Percentiles rank a stretch among this genome's conserved stretches.
phyloP scores from a whole-genome alignment of 257 asterid genomes.

The Solanum sejunctum region DNA sequence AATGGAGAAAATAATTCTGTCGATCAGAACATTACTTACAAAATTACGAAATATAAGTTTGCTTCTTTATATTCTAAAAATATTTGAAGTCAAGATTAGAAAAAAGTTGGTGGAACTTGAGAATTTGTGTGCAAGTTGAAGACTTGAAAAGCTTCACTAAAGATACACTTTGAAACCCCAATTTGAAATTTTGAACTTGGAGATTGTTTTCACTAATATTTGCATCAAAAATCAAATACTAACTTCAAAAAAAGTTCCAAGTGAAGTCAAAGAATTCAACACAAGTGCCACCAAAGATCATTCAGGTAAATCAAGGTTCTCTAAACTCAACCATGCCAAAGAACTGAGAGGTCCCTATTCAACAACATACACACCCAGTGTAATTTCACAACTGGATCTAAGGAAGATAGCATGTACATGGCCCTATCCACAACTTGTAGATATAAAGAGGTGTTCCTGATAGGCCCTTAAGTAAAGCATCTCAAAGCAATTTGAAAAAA shows the following conservation, averaged over 20 bases:
- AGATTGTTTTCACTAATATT: background rate
- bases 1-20: background rate
- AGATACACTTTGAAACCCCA: background rate
- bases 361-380: too few species aligned
- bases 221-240: background rate
- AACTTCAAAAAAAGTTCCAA: background rate
- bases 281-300: background rate
- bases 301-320: background rate
- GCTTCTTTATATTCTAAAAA: background rate
- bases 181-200: background rate
- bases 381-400: too few species aligned
- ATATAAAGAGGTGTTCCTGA: too few species aligned
- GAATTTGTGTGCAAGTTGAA: background rate
- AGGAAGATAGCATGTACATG: too few species aligned
- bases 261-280: background rate
- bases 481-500: too few species aligned
- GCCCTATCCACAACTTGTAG: too few species aligned
- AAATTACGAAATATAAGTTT: background rate
- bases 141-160: background rate
- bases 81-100: background rate
- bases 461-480: too few species aligned
- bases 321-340: background rate
- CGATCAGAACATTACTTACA: background rate
- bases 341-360: background rate
- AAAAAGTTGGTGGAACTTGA: background rate